These are phyloP conservation scores for Penstemon newberryi DNA, from an alignment of 257 asterid genomes.

Conservation along the genomic window DNA sequence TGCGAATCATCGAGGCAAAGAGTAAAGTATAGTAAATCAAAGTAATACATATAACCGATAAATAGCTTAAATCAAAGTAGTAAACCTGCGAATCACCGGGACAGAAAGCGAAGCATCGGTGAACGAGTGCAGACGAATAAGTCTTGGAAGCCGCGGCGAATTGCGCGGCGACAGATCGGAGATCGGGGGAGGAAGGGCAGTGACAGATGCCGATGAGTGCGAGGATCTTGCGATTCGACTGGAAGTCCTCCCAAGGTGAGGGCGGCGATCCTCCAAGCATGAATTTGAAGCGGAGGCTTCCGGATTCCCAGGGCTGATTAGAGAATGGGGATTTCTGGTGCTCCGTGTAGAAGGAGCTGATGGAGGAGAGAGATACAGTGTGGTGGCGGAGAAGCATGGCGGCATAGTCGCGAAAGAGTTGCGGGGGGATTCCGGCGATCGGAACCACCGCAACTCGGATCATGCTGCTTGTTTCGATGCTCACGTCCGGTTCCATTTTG, in stretches of 20 bases:
- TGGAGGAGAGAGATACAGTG: conserved; percentile 76
- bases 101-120: conserved; percentile 87
- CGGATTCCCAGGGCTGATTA: conserved; percentile 91
- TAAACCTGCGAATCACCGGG: conserved; percentile 90
- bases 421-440: conserved; percentile 61
- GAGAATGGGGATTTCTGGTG: conserved; percentile 96
- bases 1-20: conserved; percentile 89
- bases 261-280: conserved; percentile 90
- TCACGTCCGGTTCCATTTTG: conserved; percentile 93
- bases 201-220: conserved; percentile 87
- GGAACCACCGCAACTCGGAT: conserved; percentile 93
- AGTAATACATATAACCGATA: not conserved
- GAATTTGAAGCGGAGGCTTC: conserved; percentile 83
- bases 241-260: conserved; percentile 98
- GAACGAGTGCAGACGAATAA: conserved; percentile 84
- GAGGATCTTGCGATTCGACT: conserved; percentile 81
- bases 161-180: conserved; percentile 57
- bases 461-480: conserved; percentile 95
- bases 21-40: conserved; percentile 56
- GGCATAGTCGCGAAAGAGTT: conserved; percentile 77
- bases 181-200: conserved; percentile 92
- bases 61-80: not conserved
- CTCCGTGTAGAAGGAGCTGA: conserved; percentile 96
- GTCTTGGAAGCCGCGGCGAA: conserved; percentile 60
- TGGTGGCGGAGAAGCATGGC: conserved; percentile 82